Base-by-base conservation (phyloP, 2,329 filamentous ascomycete genomes). In the Alternaria solani region DNA sequence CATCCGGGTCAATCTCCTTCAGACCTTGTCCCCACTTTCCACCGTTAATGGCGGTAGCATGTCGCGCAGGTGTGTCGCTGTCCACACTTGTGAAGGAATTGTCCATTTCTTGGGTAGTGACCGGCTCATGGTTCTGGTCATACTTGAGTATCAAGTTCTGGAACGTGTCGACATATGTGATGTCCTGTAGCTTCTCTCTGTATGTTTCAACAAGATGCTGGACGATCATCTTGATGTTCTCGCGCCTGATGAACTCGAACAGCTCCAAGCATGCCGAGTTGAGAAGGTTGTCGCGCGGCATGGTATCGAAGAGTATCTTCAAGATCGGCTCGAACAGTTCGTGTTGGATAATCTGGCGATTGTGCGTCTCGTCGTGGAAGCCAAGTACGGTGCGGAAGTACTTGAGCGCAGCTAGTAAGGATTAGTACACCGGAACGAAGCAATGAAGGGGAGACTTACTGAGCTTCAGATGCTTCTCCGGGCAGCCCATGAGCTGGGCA, bases 251-350 rank as follows among this genome's bases (percentile, higher is more conserved):
- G 72, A 90, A 93, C 72, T 96, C 93, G 66, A 99, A 98, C 43
- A 99, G 87, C 73, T 99, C 95, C 9, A 98, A 84, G 70, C 93
- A 97, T 8, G 94, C 94, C 0, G 94, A 98, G 77, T 95, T 96
- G 32, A 98, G 85, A 3, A 99, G 84, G 69, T 97, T 98, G 78
- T 99, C 94, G 42, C 93, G 88, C 1, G 94, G 92, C 87, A 97
- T 91, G 0, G 93, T 95, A 66, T 91, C 88, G 56, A 91, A 86
- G 34, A 98, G 86, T 38, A 97, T 89, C 67, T 95, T 88, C 14
- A 99, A 83, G 34, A 98, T 91, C 1, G 93, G 91, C 41, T 91
- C 91, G 60, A 98, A 89, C 0, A 95, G 88, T 61, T 89, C 88
- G 75, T 94, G 91, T 67, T 93, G 88, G 26, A 90, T 91, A 69